These are phyloP conservation scores for Eruca vesicaria DNA, from an alignment of 441 rosid genomes.

Conservation along the genomic window DNA sequence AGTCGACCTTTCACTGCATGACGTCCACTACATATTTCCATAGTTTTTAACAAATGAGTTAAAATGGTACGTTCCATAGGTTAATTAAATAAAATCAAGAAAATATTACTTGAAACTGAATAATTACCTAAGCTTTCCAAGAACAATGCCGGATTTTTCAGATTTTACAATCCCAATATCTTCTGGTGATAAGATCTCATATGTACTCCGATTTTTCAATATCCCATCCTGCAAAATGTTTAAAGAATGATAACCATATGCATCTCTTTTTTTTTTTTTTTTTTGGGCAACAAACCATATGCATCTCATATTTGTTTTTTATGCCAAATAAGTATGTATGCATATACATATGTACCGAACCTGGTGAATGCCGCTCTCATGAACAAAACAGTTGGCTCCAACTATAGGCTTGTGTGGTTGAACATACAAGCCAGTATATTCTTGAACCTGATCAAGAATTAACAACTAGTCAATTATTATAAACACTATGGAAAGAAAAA, in stretches of 20 bases:
- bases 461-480: background rate
- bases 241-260: background rate
- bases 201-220: slow-evolving; percentile 23
- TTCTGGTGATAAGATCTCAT: slow-evolving; percentile 30
- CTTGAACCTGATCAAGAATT: slow-evolving; percentile 63
- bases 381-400: slow-evolving; percentile 84
- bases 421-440: slow-evolving; percentile 65
- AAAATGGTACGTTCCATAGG: background rate
- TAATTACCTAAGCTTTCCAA: slow-evolving; percentile 28
- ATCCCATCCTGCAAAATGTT: slow-evolving; percentile 24
- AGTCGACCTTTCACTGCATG: slow-evolving; percentile 26
- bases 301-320: background rate
- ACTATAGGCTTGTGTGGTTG: slow-evolving; percentile 95
- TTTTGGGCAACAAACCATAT: no score
- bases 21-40: slow-evolving; percentile 15
- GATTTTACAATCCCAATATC: slow-evolving; percentile 17
- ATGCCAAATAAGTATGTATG: slow-evolving; percentile 6
- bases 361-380: slow-evolving; percentile 86
- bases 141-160: slow-evolving; percentile 14
- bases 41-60: background rate
- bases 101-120: background rate
- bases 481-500: background rate
- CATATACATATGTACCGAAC: slow-evolving; percentile 30
- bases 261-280: no score
- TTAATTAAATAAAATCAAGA: background rate